A percentile compares a stretch with the other conserved stretches of the same genome.
Evolutionary conservation across 805 yeast species (phyloP).

Genomic region (Kregervanrija fluxuum): DNA sequence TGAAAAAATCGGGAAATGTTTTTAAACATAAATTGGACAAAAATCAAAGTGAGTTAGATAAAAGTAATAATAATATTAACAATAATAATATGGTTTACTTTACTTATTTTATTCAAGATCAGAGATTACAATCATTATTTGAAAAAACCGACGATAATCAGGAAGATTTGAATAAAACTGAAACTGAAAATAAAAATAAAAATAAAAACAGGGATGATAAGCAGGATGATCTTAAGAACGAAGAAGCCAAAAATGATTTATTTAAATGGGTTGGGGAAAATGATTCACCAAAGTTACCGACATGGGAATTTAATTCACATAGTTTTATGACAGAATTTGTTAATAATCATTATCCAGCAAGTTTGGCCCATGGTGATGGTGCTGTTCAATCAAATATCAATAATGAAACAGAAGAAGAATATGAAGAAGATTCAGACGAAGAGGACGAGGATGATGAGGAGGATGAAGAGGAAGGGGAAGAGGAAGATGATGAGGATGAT

Average conservation of each 20-base stretch:
- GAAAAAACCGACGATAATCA: neutral
- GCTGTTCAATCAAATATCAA: constrained; percentile 12
- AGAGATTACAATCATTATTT: constrained; percentile 16
- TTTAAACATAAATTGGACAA: constrained; percentile 30
- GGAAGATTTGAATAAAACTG: neutral
- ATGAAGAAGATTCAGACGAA: constrained; percentile 11
- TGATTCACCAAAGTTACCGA: constrained; percentile 17
- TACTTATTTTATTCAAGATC: constrained; percentile 21
- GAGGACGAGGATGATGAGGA: constrained; percentile 13
- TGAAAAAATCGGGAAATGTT: constrained; percentile 38
- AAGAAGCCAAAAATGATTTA: neutral
- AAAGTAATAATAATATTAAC: constrained; percentile 2
- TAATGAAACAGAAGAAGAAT: constrained; percentile 29
- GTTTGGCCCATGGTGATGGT: constrained; percentile 4
- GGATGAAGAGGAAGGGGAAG: constrained; percentile 17
- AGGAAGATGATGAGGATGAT: constrained; percentile 11
- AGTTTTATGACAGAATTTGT: constrained; percentile 28
- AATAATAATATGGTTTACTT: constrained; percentile 14
- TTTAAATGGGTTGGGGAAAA: constrained; percentile 14
- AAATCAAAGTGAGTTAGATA: neutral
- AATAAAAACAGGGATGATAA: constrained; percentile 1
- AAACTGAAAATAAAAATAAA: neutral
- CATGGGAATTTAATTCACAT: constrained; percentile 24
- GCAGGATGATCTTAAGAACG: neutral
- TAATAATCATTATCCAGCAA: constrained; percentile 19